Percentiles rank a stretch among this genome's conserved stretches.
phyloP scores from a whole-genome alignment of 2,329 filamentous ascomycete genomes.

The Fusarium chlamydosporum region DNA sequence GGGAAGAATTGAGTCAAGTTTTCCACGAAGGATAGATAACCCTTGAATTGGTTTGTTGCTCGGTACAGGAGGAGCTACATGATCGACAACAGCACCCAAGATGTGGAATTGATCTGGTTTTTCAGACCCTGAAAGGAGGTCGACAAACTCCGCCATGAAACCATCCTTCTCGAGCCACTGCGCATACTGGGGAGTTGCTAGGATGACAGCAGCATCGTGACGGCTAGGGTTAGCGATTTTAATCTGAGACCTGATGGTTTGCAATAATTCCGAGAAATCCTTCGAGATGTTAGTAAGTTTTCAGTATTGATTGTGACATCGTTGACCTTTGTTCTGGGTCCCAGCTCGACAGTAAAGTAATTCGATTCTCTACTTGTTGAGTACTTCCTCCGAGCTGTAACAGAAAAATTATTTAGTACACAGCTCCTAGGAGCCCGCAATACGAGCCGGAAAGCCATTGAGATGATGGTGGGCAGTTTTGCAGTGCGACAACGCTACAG shows the following conservation, averaged over 20 bases:
- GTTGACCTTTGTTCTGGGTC: constrained; percentile 30
- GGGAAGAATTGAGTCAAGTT: constrained; percentile 59
- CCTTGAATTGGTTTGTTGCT: constrained; percentile 57
- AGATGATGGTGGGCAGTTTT: neutral
- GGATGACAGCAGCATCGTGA: constrained; percentile 62
- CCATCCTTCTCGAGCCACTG: constrained; percentile 61
- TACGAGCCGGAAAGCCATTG: constrained; percentile 46
- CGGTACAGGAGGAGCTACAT: constrained; percentile 59
- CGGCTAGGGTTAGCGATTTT: constrained; percentile 50
- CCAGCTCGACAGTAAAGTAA: constrained; percentile 46
- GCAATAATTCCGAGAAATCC: constrained; percentile 38
- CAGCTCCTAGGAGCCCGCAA: constrained; percentile 42
- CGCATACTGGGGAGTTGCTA: constrained; percentile 65
- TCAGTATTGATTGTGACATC: neutral
- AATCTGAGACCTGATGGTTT: constrained; percentile 42
- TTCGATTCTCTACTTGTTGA: constrained; percentile 33
- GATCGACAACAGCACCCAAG: constrained; percentile 70
- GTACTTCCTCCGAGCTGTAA: constrained; percentile 42
- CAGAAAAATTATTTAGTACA: constrained; percentile 30
- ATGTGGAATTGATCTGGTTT: constrained; percentile 61
- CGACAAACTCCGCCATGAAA: constrained; percentile 61
- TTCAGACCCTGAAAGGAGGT: constrained; percentile 61
- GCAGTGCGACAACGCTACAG: neutral
- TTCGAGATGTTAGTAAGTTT: constrained; percentile 27
- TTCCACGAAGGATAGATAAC: constrained; percentile 67